Evolutionary conservation across 2,329 filamentous ascomycete species (phyloP), one percentile per base, ranked within the genome.

Genomic region (Venturia carpophila): DNA sequence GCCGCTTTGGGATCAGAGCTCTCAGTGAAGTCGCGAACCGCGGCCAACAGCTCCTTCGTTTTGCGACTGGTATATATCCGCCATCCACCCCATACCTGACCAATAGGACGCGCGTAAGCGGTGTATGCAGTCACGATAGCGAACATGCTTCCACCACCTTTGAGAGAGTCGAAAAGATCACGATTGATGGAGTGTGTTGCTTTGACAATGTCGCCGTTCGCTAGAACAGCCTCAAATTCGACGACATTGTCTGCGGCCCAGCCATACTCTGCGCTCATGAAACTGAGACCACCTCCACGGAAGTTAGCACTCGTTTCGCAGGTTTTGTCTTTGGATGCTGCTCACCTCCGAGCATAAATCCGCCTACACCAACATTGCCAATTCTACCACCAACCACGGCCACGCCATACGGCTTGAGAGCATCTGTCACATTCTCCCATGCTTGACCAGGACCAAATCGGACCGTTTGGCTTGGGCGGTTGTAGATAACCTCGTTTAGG

Each of bases 1-100:
- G 79, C 83, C 0, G 84, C 85, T 71, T 85, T 86, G 66, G 81
- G 77, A 68, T 87, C 84, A 0, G 78, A 83, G 71, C 86, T 76
- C 68, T 81, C 78, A 6, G 83, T 83, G 68, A 85, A 86, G 71
- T 85, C 80, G 27, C 79, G 78, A 3, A 82, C 73, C 0, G 81
- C 82, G 2, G 73, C 72, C 15, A 84, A 74, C 1, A 86, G 63
- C 5, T 73, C 69, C 5, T 74, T 70, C 5, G 77, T 76, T 69
- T 74, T 71, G 69, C 73, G 73, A 60, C 68, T 68, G 58, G 67
- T 71, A 69, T 76, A 79, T 58, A 80, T 68, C 39, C 77, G 74
- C 69, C 77, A 77, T n/a, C 79, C 80, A 62, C 79, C 79, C 80
- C 80, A 82, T 62, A 81, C 68, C 52, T 70, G 15, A 37, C 52